phyloP scores from a whole-genome alignment of 140 eudicot genomes.

The Erigeron philadelphicus region DNA sequence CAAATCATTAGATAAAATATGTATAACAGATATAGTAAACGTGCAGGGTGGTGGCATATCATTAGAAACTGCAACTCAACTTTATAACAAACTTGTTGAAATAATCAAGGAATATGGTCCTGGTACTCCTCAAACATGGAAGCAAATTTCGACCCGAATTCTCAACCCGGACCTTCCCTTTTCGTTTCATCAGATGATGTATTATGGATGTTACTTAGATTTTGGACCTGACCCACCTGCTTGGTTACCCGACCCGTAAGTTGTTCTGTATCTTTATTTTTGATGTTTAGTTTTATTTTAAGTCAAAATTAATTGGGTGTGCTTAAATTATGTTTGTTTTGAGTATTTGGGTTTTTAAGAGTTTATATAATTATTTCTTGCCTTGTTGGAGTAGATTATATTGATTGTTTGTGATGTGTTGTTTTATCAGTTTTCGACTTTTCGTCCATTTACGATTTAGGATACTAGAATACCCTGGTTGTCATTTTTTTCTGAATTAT shows the following conservation, averaged over 20 bases:
- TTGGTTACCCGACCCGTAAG: slow-evolving; percentile 75
- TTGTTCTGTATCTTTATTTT: background rate
- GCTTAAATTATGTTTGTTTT: too few species aligned
- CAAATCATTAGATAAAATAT: slow-evolving; percentile 58
- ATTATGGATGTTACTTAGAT: slow-evolving; percentile 60
- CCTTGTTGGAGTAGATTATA: too few species aligned
- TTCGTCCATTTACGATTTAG: too few species aligned
- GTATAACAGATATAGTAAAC: slow-evolving; percentile 47
- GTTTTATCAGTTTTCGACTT: too few species aligned
- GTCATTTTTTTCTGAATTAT: too few species aligned
- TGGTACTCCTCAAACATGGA: slow-evolving; percentile 65
- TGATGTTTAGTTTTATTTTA: background rate
- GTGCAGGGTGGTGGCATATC: slow-evolving; percentile 35
- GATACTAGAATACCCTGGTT: too few species aligned
- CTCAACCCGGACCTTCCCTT: slow-evolving; percentile 71
- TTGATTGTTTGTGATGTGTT: too few species aligned
- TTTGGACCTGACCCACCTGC: slow-evolving; percentile 84
- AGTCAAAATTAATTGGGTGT: background rate
- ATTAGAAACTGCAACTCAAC: slow-evolving; percentile 35
- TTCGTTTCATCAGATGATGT: slow-evolving; percentile 77
- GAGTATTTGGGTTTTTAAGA: too few species aligned
- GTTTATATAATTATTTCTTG: too few species aligned
- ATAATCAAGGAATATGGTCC: slow-evolving; percentile 40
- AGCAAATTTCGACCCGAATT: slow-evolving; percentile 39
- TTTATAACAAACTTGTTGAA: slow-evolving; percentile 44